A percentile compares a stretch with the other conserved stretches of the same genome.
phyloP scores from a whole-genome alignment of 352 stramenopile species.

The Phytophthora syringae region DNA sequence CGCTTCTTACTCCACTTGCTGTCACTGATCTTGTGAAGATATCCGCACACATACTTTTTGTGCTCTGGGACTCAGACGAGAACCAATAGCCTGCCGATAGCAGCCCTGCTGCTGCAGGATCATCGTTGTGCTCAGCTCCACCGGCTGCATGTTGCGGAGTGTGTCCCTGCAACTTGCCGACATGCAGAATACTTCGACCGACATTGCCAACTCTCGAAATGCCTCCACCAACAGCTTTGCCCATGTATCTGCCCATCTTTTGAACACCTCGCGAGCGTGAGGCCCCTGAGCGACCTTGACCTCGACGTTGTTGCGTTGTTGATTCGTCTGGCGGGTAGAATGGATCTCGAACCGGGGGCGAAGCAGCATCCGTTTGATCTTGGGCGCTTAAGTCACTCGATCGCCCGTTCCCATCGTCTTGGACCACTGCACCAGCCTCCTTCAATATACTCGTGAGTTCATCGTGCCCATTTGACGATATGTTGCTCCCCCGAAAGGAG shows the following conservation, averaged over 20 bases:
- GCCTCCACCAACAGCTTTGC: slow-evolving; percentile 75
- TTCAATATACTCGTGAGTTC: slow-evolving; percentile 37
- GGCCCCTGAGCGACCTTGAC: slow-evolving; percentile 23
- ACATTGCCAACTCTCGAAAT: slow-evolving; percentile 85
- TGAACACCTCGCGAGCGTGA: slow-evolving; percentile 61
- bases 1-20: slow-evolving; percentile 84
- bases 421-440: slow-evolving; percentile 26
- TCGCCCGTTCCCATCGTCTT: slow-evolving; percentile 19
- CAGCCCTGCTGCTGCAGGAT: slow-evolving; percentile 42
- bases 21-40: slow-evolving; percentile 88
- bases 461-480: slow-evolving; percentile 41
- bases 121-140: slow-evolving; percentile 25
- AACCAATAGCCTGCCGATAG: slow-evolving; percentile 63
- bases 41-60: slow-evolving; percentile 85
- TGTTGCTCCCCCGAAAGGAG: slow-evolving; percentile 48
- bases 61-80: slow-evolving; percentile 80
- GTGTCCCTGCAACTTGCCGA: slow-evolving; percentile 54
- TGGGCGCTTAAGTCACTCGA: slow-evolving; percentile 15
- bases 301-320: slow-evolving; percentile 14
- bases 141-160: slow-evolving; percentile 15
- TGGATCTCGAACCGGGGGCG: slow-evolving; percentile 25
- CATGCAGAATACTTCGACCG: slow-evolving; percentile 77
- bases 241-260: slow-evolving; percentile 82
- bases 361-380: slow-evolving; percentile 15
- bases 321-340: slow-evolving; percentile 30